Evolutionary conservation across 2,329 filamentous ascomycete genomes (phyloP), one percentile per base, ranked within the genome.

Genomic region (Epichloe coenophiala): DNA sequence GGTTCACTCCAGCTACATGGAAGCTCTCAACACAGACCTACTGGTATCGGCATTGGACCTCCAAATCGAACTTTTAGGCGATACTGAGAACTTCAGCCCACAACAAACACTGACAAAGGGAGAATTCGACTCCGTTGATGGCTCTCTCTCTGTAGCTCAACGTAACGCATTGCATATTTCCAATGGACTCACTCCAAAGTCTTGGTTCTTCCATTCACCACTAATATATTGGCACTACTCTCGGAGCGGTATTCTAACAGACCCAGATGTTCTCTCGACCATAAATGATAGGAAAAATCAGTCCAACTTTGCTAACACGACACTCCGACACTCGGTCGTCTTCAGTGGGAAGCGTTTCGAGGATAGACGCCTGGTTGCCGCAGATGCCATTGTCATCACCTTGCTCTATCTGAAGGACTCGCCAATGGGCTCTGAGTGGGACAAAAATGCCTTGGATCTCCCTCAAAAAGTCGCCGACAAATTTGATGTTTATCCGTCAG

Each of bases 151-250:
- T 5, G 64, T 66, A 13, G 57, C 60, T 13, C 68, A 76, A 54
- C 73, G 79, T 33, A 75, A 83, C 59, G 63, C 71, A 8, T 70
- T 78, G 27, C 80, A 83, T 59, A 73, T 78, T 48, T 69, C 73
- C 56, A 81, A 83, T 58, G 79, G 78, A 13, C 63, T 80, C 36
- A 78, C 73, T 4, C 76, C 80, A 56, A 68, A 80, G 57, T 80
- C 80, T 4, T 88, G 84, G 84, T 86, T 86, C 57, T 86, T 86
- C 60, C 85, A 90, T 59, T 90, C 86, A n/a, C 86, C 86, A 1
- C 67, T 91, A 49, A 81, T 88, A 64, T 90, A 89, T 64, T 91
- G 86, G 86, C 76, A 80, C 53, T 85, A 82, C 61, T 85, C 74
- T n/a, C 60, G 69, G 5, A 72, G 77, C 1, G 66, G 65, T 6